Base-by-base conservation (phyloP, 257 asterid genomes). In the Salvia rosmarinus region DNA sequence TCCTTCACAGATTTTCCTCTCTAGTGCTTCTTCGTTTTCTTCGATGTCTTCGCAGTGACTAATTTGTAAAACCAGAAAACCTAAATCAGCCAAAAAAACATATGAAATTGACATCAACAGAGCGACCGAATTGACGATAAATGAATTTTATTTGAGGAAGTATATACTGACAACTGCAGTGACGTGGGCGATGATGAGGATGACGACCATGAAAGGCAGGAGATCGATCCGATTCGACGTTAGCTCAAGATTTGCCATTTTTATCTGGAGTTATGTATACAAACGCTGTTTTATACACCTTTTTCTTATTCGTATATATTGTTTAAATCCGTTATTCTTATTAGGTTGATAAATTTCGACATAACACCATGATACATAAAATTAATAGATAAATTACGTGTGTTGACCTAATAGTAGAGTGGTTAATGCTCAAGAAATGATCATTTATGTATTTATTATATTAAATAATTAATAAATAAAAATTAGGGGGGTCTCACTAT, bases 31-130 rank as follows among this genome's bases (percentile, higher is more conserved):
- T 89, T 87, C 42, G 79, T 79, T 74, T 88, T 82, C 65, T 66
- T 82, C 2, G 86, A 71, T 59, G 75, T 85, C 78, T 81, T 89
- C 42, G 84, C 93, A 58, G 91, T 89, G 13, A 86, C 88, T 61
- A 89, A 81, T 74, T 87, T 78, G 77, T 86, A 89, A 81, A 89
- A 86, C 96, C 92, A 89, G 76, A 79, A 89, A 60, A 82, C 89
- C 92, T 89, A 70, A 55, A 47, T 25, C 59, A 23, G 9, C 62
- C 7, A 71, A 49, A 39, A 40, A 19, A 0, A 5, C 4, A 4
- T 4, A 61, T 19, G 5, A 37, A 35, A 43, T 28, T 28, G 16
- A 67, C 52, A 55, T 37, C 50, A 49, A 25, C 39, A 63, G 14
- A 61, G 67, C 51, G 39, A 30, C 32, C 35, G 20, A 34, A 65